Evolutionary conservation across 352 stramenopile genomes (phyloP), one percentile per base, ranked within the genome.

Genomic region (Thalassiosira mediterranea): DNA sequence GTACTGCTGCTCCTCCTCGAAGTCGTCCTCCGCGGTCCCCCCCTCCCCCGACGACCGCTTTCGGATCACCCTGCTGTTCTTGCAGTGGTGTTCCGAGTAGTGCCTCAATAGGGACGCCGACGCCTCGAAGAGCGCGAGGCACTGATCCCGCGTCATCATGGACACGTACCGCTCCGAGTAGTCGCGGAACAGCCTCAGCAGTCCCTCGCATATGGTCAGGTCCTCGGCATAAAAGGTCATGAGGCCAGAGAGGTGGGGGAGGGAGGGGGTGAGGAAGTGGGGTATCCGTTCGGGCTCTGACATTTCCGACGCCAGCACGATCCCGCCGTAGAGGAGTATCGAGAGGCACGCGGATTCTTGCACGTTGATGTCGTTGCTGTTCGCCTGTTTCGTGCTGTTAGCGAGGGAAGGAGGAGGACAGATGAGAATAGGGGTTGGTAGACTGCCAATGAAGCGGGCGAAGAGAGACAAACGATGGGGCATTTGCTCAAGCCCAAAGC

Each of bases 1-100:
- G 72, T 93, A 93, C 25, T 70, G 82, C 69, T 93, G 88, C 51
- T 93, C 88, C 72, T 93, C 88, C 53, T 92, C 86, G 1, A 83
- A 74, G 21, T 73, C 68, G 47, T 76, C 72, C 21, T 61, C 47
- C 28, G 44, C 28, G 37, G 21, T 44, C 17, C 71, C 67, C n/a
- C n/a, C n/a, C n/a, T n/a, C n/a, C n/a, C n/a, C n/a, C n/a, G n/a
- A n/a, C 11, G 68, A 62, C 37, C 52, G 70, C 17, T 61, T 82
- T 5, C 53, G 40, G 61, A 91, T 79, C 15, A 83, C 76, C 46
- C 85, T 62, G n/a, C n/a, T n/a, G 25, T 69, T 84, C 52, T 73
- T 75, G 31, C 79, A 88, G 58, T 93, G 85, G 42, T 86, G 53
- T 25, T 72, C 42, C 4, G 84, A 91, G 60, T 93, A 93, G 51